Conservation (phyloP, 495 filamentous ascomycete genomes). For the Trichoderma parareesei region DNA sequence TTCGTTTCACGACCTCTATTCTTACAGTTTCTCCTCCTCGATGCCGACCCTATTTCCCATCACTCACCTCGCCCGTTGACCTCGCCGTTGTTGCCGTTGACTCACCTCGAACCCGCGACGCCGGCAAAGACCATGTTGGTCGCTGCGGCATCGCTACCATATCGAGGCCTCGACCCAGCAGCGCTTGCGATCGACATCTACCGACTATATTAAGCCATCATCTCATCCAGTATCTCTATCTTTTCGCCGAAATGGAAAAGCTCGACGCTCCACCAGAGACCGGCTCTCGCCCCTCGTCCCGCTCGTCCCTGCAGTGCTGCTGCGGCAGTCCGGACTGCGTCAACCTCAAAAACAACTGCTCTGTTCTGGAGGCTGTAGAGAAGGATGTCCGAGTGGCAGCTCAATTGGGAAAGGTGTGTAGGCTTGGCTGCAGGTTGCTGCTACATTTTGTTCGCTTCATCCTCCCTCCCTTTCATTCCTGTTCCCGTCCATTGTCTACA, state of each 20-base stretch:
- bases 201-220: neutral
- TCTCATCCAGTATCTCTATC: too few relatives aligned
- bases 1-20: neutral
- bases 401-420: conserved; percentile 74
- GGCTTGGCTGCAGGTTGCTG: neutral
- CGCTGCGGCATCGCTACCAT: conserved; percentile 2
- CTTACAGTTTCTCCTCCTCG: neutral
- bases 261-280: neutral
- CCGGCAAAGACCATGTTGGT: neutral
- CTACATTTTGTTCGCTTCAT: neutral
- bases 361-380: conserved; percentile 72
- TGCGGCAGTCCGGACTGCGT: conserved; percentile 76
- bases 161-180: neutral
- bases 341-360: conserved; percentile 68
- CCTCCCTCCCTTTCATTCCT: neutral
- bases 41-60: neutral
- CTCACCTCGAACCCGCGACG: neutral
- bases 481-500: neutral
- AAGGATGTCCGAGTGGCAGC: conserved; percentile 79
- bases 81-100: too few relatives aligned
- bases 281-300: neutral
- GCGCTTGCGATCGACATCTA: neutral
- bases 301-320: conserved; percentile 50
- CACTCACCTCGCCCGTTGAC: neutral
- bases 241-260: neutral